Percentiles rank a stretch among this genome's conserved stretches.
phyloP scores from a whole-genome alignment of 257 asterid genomes.

The Echites panduratus region DNA sequence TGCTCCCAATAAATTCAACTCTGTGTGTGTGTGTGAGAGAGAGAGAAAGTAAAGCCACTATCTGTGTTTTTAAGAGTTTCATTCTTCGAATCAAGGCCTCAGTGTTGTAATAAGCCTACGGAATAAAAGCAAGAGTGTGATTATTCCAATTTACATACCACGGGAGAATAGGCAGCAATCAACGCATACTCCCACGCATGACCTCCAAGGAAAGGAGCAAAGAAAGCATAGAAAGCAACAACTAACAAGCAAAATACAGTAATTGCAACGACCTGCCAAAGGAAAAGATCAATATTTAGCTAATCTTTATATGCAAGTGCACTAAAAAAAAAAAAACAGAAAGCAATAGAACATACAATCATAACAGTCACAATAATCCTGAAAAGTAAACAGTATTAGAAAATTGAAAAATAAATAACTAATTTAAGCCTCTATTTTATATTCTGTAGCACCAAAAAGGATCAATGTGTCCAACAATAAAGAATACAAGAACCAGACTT shows the following conservation, averaged over 20 bases:
- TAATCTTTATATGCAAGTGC: slow-evolving; percentile 6
- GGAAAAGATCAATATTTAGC: neutral
- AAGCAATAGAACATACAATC: neutral
- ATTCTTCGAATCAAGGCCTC: neutral
- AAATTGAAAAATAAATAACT: neutral
- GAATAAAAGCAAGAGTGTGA: neutral
- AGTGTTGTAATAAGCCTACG: no score
- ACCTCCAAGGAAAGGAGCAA: slow-evolving; percentile 94
- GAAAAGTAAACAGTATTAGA: neutral
- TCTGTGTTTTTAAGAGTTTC: no score
- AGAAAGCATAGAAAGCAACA: slow-evolving; percentile 93
- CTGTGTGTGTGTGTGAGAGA: neutral
- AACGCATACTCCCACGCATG: slow-evolving; percentile 74
- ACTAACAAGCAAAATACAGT: slow-evolving; percentile 84
- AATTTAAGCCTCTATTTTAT: neutral
- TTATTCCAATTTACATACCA: slow-evolving; percentile 47
- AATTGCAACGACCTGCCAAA: slow-evolving; percentile 76
- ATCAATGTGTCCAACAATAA: slow-evolving; percentile 3
- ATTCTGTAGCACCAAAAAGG: neutral
- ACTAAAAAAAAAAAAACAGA: neutral
- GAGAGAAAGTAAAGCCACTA: no score
- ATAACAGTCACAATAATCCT: neutral
- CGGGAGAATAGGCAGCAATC: slow-evolving; percentile 77
- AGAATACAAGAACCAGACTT: neutral
- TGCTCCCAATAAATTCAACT: neutral